Evolutionary conservation across 2,329 filamentous ascomycete species (phyloP).

Genomic region (Nemania serpens): DNA sequence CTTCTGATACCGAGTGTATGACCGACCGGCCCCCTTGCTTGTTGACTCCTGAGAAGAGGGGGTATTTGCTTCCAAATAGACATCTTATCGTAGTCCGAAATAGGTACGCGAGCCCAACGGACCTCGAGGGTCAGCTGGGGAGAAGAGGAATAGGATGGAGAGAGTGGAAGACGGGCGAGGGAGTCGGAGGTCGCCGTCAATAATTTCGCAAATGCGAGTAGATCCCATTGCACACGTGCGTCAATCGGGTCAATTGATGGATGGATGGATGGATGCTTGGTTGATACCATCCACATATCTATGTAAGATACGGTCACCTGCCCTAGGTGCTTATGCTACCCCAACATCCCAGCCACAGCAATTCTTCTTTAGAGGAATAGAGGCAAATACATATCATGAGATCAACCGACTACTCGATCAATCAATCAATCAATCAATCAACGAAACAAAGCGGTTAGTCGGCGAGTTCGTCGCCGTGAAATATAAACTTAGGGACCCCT

Average conservation of each 20-base stretch:
- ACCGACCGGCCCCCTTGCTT: not conserved
- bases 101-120: not conserved
- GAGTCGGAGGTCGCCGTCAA: not conserved
- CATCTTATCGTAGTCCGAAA: not conserved
- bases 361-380: constrained; percentile 29
- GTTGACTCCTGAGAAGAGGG: not conserved
- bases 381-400: constrained; percentile 13
- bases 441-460: too few species aligned
- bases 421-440: not conserved
- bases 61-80: not conserved
- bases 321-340: too few species aligned
- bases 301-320: constrained; percentile 26
- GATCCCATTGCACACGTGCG: constrained; percentile 10
- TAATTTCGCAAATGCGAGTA: not conserved
- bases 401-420: not conserved
- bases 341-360: constrained; percentile 14
- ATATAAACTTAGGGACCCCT: too few species aligned
- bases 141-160: too few species aligned
- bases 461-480: too few species aligned
- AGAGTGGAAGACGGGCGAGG: not conserved
- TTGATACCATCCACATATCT: not conserved
- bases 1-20: not conserved
- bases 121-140: not conserved
- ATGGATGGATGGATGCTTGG: too few species aligned
- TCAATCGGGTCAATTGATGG: not conserved